These are phyloP conservation scores for Yarrowia sp. DNA, from an alignment of 805 yeast species.

Conservation along the genomic window DNA sequence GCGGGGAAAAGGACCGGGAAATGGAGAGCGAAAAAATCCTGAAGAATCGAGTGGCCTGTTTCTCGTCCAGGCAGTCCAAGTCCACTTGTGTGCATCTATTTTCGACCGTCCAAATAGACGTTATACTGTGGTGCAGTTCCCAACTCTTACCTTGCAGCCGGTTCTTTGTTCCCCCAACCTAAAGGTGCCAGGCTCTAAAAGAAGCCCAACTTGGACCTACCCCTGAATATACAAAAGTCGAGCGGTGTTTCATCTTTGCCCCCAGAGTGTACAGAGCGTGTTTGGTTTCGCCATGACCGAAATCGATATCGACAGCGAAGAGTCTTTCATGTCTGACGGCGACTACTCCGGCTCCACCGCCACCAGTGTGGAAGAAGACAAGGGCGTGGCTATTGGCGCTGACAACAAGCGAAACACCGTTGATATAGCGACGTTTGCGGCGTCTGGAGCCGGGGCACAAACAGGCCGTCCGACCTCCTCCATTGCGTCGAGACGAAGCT, in stretches of 20 bases:
- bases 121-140: too few relatives aligned
- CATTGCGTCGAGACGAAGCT: background rate
- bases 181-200: too few relatives aligned
- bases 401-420: background rate
- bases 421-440: background rate
- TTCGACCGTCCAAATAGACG: too few relatives aligned
- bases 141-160: too few relatives aligned
- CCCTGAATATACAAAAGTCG: background rate
- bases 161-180: too few relatives aligned
- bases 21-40: too few relatives aligned
- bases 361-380: conserved; percentile 17
- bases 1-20: too few relatives aligned
- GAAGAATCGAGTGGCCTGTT: too few relatives aligned
- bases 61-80: too few relatives aligned
- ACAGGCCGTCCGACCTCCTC: background rate
- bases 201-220: too few relatives aligned
- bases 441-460: too few relatives aligned
- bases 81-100: background rate
- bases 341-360: conserved; percentile 14
- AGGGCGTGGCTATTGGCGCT: background rate
- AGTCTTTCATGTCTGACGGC: conserved; percentile 30
- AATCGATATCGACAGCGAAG: conserved; percentile 33
- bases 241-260: background rate
- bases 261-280: conserved; percentile 5
- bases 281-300: conserved; percentile 13